Evolutionary conservation across 805 yeast species (phyloP), one percentile per base, ranked within the genome.

Genomic region (Lipomyces mesembrius): DNA sequence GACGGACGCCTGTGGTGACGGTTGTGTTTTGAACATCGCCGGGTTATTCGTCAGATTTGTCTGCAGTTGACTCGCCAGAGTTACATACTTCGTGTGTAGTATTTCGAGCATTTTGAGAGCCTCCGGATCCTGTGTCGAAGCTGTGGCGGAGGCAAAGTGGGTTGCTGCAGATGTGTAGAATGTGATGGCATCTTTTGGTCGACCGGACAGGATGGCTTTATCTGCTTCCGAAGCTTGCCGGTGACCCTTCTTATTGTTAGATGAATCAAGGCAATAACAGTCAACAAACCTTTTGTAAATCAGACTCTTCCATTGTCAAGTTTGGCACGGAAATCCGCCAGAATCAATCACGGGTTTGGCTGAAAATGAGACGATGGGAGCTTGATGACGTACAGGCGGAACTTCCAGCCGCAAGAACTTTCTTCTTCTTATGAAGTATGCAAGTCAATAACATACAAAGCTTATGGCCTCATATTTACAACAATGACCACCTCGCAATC

Each of bases 221-320:
- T 72, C 73, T 3, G 74, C 74, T 51, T 67, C 61, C 14, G 59
- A 46, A 2, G 71, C 73, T 25, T 63, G 46, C 11, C 39, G 27
- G 56, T 72, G 74, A 2, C 73, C 74, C 70, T 72, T 34, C 8
- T 49, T 22, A 52, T 1, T 3, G 49, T 43, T 43, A 43, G 49
- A 43, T 7, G 22, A 43, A 17, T 43, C 49, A 17, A 17, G 20
- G 20, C 8, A 43, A n/a, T 43, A 43, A 43, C 5, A 43, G 14
- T 7, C 1, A 43, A 17, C 49, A 2, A 4, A n/a, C 49, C 20
- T 43, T 43, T 43, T 43, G 49, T 43, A 43, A 22, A 43, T n/a
- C 49, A n/a, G 49, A 43, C 20, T 43, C 49, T 43, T 43, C 49
- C 49, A 43, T 43, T 43, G 22, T 43, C 7, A 43, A 37, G 12